Base-by-base conservation (phyloP, 768 basidiomycete genomes). In the Tylopilus felleus region DNA sequence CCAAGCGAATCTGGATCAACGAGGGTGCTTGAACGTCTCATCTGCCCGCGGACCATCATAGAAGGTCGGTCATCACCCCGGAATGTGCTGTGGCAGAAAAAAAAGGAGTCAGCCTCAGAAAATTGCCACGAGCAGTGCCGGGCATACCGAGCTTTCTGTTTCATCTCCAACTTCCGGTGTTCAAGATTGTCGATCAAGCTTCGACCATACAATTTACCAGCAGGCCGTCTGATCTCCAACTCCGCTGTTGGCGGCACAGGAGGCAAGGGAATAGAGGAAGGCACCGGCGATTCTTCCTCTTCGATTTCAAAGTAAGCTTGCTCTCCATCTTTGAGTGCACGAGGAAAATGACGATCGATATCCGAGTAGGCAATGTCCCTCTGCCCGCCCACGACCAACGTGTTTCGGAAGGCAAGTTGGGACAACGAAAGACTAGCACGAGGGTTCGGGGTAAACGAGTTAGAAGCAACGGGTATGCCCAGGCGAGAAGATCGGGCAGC, bases 161-260 rank as follows among this genome's bases (percentile, higher is more conserved):
- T 85, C 83, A 94, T 88, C 58, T 83, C 80, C 14, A 83, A 80
- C 65, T 97, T 96, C 44, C 93, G 80, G 17, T 75, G 77, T 67
- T 96, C 93, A 10, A 97, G 77, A 66, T 92, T 86, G 66, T 97
- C 94, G 63, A 97, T 94, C 50, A 97, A 77, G 70, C 90, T 95
- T 64, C 84, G 85, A 22, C 93, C 93, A 64, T 83, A 94, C 25
- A 95, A 70, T 73, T 84, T 93, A 22, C 92, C 92, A n/a, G 88
- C 76, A 14, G 84, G 82, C n/a, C 86, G 78, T 49, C 62, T 70
- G 49, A 54, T 53, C 60, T 60, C 68, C 43, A 48, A 55, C 41
- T 75, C 77, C 28, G 66, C 60, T 27, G 73, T 64, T 8, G 63
- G 58, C n/a, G 63, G 58, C 31, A 58, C 65, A 29, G 69, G 67